A percentile compares a stretch with the other conserved stretches of the same genome.
phyloP scores from a whole-genome alignment of 805 yeast genomes.

The Blastobotrys mokoenaii region DNA sequence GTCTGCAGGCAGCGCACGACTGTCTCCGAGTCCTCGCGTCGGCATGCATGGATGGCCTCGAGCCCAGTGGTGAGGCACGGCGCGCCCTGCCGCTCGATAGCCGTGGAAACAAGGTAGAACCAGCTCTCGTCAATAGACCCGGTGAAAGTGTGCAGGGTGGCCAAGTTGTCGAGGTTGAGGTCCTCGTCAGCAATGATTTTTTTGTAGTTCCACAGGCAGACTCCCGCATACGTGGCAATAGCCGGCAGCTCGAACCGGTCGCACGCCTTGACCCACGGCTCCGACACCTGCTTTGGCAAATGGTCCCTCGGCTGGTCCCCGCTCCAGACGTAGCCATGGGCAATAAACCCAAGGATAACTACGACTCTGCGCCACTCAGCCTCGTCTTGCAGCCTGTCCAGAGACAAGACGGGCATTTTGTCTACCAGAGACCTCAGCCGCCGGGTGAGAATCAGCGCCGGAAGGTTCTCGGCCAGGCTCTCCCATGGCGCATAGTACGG shows the following conservation, averaged over 20 bases:
- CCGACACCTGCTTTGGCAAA: constrained; percentile 60
- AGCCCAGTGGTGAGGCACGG: constrained; percentile 58
- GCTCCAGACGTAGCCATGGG: constrained; percentile 91
- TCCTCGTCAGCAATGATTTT: constrained; percentile 43
- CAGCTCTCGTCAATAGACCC: constrained; percentile 89
- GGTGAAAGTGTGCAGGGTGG: constrained; percentile 77
- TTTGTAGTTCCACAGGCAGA: constrained; percentile 83
- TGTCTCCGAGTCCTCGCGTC: constrained; percentile 34
- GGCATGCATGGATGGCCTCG: constrained; percentile 51
- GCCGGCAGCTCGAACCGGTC: constrained; percentile 70
- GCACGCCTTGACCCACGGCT: constrained; percentile 57
- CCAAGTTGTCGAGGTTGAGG: constrained; percentile 58
- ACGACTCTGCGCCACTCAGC: constrained; percentile 71
- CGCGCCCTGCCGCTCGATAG: constrained; percentile 78
- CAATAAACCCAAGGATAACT: constrained; percentile 65
- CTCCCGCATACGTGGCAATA: constrained; percentile 77
- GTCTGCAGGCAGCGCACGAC: constrained; percentile 45
- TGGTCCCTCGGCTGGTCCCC: constrained; percentile 43
- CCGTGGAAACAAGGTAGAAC: constrained; percentile 86
- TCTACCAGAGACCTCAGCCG: constrained; percentile 58
- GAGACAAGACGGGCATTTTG: constrained; percentile 47
- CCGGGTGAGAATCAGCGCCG: constrained; percentile 62
- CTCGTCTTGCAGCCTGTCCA: constrained; percentile 37
- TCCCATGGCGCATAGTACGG: constrained; percentile 76
- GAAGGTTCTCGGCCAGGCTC: constrained; percentile 50